Evolutionary conservation across 345 rosid species (phyloP), one percentile per base, ranked within the genome.

Genomic region (Linum trigynum): DNA sequence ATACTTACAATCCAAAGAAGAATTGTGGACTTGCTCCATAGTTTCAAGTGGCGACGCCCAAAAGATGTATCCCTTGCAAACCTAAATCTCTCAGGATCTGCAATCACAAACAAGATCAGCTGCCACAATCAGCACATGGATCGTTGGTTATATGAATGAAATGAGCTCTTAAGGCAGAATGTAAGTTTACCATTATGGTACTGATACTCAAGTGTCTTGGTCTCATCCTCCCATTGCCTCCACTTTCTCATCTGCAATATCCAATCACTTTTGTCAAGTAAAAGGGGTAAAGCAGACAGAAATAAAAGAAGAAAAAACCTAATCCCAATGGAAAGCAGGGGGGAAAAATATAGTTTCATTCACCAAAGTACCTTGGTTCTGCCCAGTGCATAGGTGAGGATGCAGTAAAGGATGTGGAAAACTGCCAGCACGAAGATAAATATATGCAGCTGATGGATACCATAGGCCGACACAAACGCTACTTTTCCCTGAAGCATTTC

Each of bases 61-160:
- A 94, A 94, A 2, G 99, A 91, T 67, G 99, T 94, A 65, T 94
- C 99, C 57, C 96, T 88, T 12, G 99, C 87, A 76, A 94, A 88
- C 58, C 97, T 81, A 70, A 94, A 94, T 75, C 99, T 85, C 68
- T 88, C 95, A 0, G 99, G 97, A 76, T 94, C 99, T 94, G 77
- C 62, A 38, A 4, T 8, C 51, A 48, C 15, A 37, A 32, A 51
- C 10, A 45, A 36, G 51, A n/a, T 50, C 5, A 45, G 39, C 55
- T n/a, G 45, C 62, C n/a, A 17, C 62, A 3, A 59, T 65, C 23
- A 14, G 4, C 51, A 57, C 23, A 55, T 55, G 10, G 38, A 23
- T 40, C 0, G 9, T 41, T 8, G 6, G 38, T 48, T 8, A 50
- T 36, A 12, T 8, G n/a, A 36, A 42, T 17, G 57, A 61, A 59